Base-by-base conservation (phyloP, 1,284 basidiomycete genomes). In the Pyrrhoderma lamaoense region DNA sequence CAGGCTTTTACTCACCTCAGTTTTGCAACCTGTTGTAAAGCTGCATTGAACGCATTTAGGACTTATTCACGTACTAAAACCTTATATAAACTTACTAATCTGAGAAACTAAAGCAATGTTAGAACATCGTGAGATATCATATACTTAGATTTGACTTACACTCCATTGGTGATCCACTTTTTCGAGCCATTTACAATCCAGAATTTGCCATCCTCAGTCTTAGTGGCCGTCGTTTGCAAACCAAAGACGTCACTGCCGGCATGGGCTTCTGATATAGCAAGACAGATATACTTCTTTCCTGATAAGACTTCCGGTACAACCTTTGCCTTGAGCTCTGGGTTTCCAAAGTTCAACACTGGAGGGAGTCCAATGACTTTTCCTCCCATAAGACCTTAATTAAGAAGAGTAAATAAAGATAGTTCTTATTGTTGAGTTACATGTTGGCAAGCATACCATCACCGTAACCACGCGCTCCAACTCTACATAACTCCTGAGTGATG, bases 171-270 rank as follows among this genome's bases (percentile, higher is more conserved):
- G 63, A 91, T 93, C 89, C 89, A 92, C 59, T 73, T 73, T 63
- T 73, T 87, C 43, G 77, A 80, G 25, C 91, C 92, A 58, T 90
- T 91, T 58, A 94, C 81, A 51, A 89, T 82, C 85, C 87, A 91
- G 60, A 81, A 70, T 60, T 83, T 88, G 35, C 90, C 92, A 61
- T 94, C 92, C 54, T 85, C 80, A 35, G 77, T 84, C 66, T 93
- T 88, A 44, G 74, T 79, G 8, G 94, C 94, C 3, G 81, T 87
- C 8, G 89, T 93, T 64, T 84, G 78, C 47, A 93, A 67, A 21
- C 88, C 86, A 63, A 84, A 78, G 21, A 97, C 91, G 63, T 95
- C 93, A 57, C 87, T 91, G 3, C 93, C 93, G 2, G 93, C 94
- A 60, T 89, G 90, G 0, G 94, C 92, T 66, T 90, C 87, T n/a